Evolutionary conservation across 805 yeast genomes (phyloP).

Genomic region (Candida germanica): DNA sequence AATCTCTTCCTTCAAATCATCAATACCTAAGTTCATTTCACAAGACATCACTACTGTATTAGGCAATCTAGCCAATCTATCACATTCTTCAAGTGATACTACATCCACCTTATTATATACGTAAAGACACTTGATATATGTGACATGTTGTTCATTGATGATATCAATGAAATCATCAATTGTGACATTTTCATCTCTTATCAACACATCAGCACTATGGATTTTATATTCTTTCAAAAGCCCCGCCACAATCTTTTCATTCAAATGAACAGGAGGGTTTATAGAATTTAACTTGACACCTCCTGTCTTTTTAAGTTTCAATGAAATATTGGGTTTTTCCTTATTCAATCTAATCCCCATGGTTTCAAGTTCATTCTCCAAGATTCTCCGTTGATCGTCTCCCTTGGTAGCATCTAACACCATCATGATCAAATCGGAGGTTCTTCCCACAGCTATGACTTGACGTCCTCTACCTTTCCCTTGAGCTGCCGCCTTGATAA

Average conservation of each 20-base stretch:
- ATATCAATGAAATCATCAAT: constrained; percentile 91
- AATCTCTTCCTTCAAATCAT: constrained; percentile 86
- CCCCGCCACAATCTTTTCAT: constrained; percentile 74
- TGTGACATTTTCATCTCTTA: constrained; percentile 85
- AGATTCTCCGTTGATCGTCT: constrained; percentile 78
- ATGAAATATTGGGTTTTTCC: constrained; percentile 72
- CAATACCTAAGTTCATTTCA: constrained; percentile 79
- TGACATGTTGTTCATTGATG: constrained; percentile 81
- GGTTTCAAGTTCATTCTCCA: constrained; percentile 86
- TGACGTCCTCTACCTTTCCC: constrained; percentile 98
- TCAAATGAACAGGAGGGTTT: constrained; percentile 76
- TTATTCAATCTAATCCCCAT: constrained; percentile 91
- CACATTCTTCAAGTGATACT: constrained; percentile 91
- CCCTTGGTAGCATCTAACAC: constrained; percentile 95
- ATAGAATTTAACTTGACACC: constrained; percentile 84
- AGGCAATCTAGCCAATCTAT: constrained; percentile 87
- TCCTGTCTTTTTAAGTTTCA: constrained; percentile 81
- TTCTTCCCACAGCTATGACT: constrained; percentile 93
- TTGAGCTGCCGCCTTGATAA: constrained; percentile 92
- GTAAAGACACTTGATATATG: constrained; percentile 86
- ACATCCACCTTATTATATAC: constrained; percentile 96
- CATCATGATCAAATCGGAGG: constrained; percentile 90
- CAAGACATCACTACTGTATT: constrained; percentile 94
- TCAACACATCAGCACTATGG: constrained; percentile 89
- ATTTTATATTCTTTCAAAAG: constrained; percentile 83